phyloP scores from a whole-genome alignment of 129 eudicot genomes.

The Arctium minus region DNA sequence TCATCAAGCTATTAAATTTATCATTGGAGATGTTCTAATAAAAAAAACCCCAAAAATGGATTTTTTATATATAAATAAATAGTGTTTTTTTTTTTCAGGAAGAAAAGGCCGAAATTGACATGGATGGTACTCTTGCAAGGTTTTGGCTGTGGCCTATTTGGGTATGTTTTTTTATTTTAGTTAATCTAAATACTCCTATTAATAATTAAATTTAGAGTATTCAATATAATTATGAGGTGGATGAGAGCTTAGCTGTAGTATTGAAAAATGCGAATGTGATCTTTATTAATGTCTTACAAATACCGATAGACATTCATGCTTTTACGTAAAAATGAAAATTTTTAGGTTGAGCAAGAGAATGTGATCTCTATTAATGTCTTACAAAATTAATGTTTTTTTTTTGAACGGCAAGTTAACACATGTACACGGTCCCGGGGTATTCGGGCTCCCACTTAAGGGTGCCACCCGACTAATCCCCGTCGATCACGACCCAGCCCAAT shows the following conservation, averaged over 20 bases:
- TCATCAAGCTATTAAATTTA: too few relatives aligned
- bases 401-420: too few relatives aligned
- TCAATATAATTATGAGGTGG: constrained; percentile 1
- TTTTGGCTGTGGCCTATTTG: constrained; percentile 52
- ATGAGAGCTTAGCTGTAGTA: constrained; percentile 3
- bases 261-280: constrained; percentile 18
- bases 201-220: not conserved
- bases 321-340: not conserved
- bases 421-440: too few relatives aligned
- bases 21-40: not conserved
- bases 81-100: constrained; percentile 32
- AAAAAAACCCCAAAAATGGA: not conserved
- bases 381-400: too few relatives aligned
- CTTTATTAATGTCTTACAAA: constrained; percentile 9
- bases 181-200: not conserved
- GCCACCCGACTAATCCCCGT: too few relatives aligned
- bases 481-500: too few relatives aligned
- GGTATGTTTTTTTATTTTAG: constrained; percentile 30
- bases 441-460: too few relatives aligned
- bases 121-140: constrained; percentile 40
- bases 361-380: too few relatives aligned
- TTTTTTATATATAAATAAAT: not conserved
- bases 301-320: constrained; percentile 1
- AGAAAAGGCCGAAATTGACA: constrained; percentile 45
- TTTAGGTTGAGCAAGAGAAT: too few relatives aligned